Percentiles rank a stretch among this genome's conserved stretches.
These are phyloP conservation scores for Nitzschia sp. DNA, from an alignment of 108 stramenopile species.

Conservation along the genomic window DNA sequence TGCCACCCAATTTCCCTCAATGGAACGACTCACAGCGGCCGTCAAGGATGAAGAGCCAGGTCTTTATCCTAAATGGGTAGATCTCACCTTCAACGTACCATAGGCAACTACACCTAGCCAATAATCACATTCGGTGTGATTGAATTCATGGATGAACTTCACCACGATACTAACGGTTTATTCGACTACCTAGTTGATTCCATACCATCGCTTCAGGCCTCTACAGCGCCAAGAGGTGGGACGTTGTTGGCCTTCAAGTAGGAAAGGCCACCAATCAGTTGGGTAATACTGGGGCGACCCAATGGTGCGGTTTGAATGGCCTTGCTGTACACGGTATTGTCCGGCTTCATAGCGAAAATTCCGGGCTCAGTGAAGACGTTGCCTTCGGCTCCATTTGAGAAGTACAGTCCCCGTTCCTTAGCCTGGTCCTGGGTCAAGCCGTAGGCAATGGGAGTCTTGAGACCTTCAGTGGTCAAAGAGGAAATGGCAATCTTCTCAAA, in stretches of 20 bases:
- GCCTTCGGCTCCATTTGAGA: background rate
- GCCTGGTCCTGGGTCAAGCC: background rate
- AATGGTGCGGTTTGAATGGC: background rate
- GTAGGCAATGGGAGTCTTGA: constrained; percentile 7
- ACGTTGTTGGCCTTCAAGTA: background rate
- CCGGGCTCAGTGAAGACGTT: background rate
- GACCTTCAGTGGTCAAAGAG: background rate
- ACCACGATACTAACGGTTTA: background rate
- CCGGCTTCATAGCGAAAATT: background rate
- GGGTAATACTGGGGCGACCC: background rate
- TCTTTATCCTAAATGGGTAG: constrained; percentile 31
- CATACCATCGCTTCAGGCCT: background rate
- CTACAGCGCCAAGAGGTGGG: background rate
- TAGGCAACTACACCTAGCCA: no score
- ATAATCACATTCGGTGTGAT: no score
- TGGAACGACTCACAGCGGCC: constrained; percentile 46
- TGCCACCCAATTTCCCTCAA: constrained; percentile 71
- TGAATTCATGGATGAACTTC: no score
- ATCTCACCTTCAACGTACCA: background rate
- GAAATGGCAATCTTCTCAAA: background rate
- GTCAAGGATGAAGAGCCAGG: constrained; percentile 59
- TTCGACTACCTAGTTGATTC: background rate
- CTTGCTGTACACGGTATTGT: background rate
- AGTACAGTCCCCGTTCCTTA: background rate
- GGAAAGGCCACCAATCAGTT: background rate